Percentiles rank a stretch among this genome's conserved stretches.
phyloP scores from a whole-genome alignment of 352 stramenopile genomes.

The Phytophthora colocasiae region DNA sequence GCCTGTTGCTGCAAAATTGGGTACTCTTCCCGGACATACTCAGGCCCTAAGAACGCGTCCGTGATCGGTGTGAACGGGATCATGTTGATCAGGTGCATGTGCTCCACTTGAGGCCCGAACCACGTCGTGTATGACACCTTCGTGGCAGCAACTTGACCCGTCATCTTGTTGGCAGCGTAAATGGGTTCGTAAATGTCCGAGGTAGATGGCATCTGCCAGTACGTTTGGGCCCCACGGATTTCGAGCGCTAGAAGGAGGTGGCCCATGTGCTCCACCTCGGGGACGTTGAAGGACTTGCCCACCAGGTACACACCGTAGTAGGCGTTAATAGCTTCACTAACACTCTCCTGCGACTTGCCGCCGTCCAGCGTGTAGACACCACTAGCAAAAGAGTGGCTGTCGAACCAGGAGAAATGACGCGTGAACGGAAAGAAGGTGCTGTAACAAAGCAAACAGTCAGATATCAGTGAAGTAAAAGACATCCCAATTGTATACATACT shows the following conservation, averaged over 20 bases:
- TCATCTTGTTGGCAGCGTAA: slow-evolving; percentile 87
- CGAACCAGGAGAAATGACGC: slow-evolving; percentile 97
- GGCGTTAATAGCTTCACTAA: slow-evolving; percentile 97
- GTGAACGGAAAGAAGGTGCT: slow-evolving; percentile 90
- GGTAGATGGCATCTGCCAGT: slow-evolving; percentile 94
- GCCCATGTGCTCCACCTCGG: slow-evolving; percentile 87
- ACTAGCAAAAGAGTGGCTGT: slow-evolving; percentile 96
- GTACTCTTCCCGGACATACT: slow-evolving; percentile 85
- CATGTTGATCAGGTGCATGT: slow-evolving; percentile 93
- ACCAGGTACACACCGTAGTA: slow-evolving; percentile 97
- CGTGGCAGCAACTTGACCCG: slow-evolving; percentile 75
- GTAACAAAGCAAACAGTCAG: slow-evolving; percentile 27
- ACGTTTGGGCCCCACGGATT: slow-evolving; percentile 93
- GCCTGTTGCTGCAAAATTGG: slow-evolving; percentile 76
- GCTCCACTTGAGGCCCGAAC: slow-evolving; percentile 85
- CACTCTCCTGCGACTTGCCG: slow-evolving; percentile 97
- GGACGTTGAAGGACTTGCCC: slow-evolving; percentile 77
- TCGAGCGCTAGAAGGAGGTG: slow-evolving; percentile 93
- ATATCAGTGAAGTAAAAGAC: background rate
- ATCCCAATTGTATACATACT: slow-evolving; percentile 50
- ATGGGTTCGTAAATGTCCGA: slow-evolving; percentile 73
- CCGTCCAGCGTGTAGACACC: slow-evolving; percentile 95
- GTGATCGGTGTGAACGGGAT: slow-evolving; percentile 92
- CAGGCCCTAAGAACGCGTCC: slow-evolving; percentile 64
- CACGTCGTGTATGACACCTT: slow-evolving; percentile 90